Conservation (phyloP, 1,284 basidiomycete species). For the Kwoniella shivajii region DNA sequence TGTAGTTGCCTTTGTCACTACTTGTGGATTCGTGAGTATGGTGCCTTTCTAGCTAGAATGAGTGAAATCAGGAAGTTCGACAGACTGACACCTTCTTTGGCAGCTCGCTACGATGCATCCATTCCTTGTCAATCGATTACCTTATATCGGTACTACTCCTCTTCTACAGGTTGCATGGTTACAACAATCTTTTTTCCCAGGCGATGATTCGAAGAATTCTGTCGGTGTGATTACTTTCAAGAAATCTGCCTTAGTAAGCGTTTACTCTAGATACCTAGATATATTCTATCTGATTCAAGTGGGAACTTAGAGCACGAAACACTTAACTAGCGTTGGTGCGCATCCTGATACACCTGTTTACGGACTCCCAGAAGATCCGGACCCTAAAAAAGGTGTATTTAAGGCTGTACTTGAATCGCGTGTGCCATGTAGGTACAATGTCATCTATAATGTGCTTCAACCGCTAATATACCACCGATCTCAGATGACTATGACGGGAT, state of each 20-base stretch:
- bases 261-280: not conserved
- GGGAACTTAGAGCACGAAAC: slow-evolving; percentile 5
- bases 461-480: not conserved
- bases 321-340: slow-evolving; percentile 13
- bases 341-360: slow-evolving; percentile 16
- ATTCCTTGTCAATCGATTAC: slow-evolving; percentile 21
- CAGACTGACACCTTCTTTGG: not conserved
- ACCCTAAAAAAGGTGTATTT: slow-evolving; percentile 25
- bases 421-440: slow-evolving; percentile 23
- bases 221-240: slow-evolving; percentile 38
- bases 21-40: slow-evolving; percentile 29
- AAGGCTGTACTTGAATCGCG: slow-evolving; percentile 19
- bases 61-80: not conserved
- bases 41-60: not conserved
- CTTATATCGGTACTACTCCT: slow-evolving; percentile 30
- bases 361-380: slow-evolving; percentile 23
- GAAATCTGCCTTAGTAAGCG: slow-evolving; percentile 25
- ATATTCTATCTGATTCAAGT: not conserved
- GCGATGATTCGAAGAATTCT: slow-evolving; percentile 9
- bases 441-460: not conserved
- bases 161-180: slow-evolving; percentile 34
- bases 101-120: slow-evolving; percentile 42
- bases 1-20: slow-evolving; percentile 31
- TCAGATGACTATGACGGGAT: slow-evolving; percentile 38
- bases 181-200: slow-evolving; percentile 29